Base-by-base conservation (phyloP, 1,139 yeast genomes). In the Taiozyma sp. region DNA sequence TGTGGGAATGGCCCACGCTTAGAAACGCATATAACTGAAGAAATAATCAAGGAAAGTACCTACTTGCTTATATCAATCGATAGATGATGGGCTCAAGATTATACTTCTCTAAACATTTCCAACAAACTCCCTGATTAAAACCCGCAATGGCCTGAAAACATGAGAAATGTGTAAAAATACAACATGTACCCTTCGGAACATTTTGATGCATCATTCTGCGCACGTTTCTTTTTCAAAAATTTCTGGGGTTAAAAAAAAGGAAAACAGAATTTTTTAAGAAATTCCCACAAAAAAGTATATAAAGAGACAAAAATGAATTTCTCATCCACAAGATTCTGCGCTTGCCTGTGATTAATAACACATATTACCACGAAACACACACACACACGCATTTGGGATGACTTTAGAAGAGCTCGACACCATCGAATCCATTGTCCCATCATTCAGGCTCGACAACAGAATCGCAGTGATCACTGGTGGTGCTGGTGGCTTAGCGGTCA, bases 401-500 rank as follows among this genome's bases (percentile, higher is more conserved):
- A 57, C 61, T 14, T 43, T 52, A 22, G 60, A 55, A 39, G 43
- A 29, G 19, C 16, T 40, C 23, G 61, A 58, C 46, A 43, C 63
- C 45, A 52, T 61, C 47, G 57, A 53, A 8, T 52, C 54, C 49
- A 51, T 62, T 42, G 67, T 74, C 34, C 79, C 79, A 52, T 62
- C 66, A 3, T 75, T 74, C 64, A 69, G 81, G 70, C 76, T 87
- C 58, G 91, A 84, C 60, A 87, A 87, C 51, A 81, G 84, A 67
- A 73, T 86, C 52, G 90, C 89, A 44, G 76, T 87, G 50, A 71
- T 87, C 58, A 87, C 95, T 36, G 96, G 96, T 49, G 96, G 95
- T 19, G 84, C 91, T 32, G 95, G 95, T 48, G 95, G 95, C 23
- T 73, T 87, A 60, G 85, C 91, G 3, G 71, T 83, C 34, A 82